A percentile compares a stretch with the other conserved stretches of the same genome.
These are phyloP conservation scores for Klebsormidium nitens DNA, from an alignment of 139 green algal species.

Conservation along the genomic window DNA sequence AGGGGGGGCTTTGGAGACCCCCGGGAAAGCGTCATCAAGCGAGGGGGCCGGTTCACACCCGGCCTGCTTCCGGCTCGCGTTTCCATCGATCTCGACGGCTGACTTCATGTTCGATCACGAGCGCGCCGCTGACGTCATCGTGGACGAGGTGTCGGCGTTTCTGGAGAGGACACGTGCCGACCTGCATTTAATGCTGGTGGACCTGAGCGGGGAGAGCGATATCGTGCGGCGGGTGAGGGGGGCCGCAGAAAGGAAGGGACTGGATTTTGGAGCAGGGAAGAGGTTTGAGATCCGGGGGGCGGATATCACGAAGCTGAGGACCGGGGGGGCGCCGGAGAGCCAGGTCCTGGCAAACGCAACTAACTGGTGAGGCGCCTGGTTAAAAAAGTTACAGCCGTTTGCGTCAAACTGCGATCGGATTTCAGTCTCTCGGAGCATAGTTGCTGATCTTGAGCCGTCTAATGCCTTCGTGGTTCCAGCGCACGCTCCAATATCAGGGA, in stretches of 20 bases:
- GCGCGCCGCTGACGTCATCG: conserved; percentile 15
- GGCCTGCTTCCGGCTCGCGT: conserved; percentile 11
- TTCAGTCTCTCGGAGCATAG: too few species aligned
- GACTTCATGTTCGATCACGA: conserved; percentile 32
- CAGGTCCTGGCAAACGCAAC: conserved; percentile 33
- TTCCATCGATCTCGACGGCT: conserved; percentile 29
- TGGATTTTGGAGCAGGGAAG: neutral
- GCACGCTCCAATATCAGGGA: too few species aligned
- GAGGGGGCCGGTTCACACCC: neutral
- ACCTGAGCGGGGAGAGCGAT: conserved; percentile 2
- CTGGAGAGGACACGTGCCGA: conserved; percentile 5
- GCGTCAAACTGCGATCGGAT: too few species aligned
- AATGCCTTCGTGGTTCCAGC: too few species aligned
- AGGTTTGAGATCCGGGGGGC: conserved; percentile 15
- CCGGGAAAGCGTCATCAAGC: neutral
- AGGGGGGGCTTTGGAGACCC: neutral
- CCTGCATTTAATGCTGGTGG: conserved; percentile 23
- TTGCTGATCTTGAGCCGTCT: too few species aligned
- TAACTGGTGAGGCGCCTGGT: conserved; percentile 34
- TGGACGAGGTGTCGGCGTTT: conserved; percentile 20
- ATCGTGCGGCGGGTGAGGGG: neutral
- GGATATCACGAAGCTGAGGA: conserved; percentile 33
- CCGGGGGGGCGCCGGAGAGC: conserved; percentile 10
- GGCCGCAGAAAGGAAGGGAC: neutral
- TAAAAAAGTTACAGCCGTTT: too few species aligned